phyloP scores from a whole-genome alignment of 2,329 filamentous ascomycete genomes.

The Gremmenia infestans region DNA sequence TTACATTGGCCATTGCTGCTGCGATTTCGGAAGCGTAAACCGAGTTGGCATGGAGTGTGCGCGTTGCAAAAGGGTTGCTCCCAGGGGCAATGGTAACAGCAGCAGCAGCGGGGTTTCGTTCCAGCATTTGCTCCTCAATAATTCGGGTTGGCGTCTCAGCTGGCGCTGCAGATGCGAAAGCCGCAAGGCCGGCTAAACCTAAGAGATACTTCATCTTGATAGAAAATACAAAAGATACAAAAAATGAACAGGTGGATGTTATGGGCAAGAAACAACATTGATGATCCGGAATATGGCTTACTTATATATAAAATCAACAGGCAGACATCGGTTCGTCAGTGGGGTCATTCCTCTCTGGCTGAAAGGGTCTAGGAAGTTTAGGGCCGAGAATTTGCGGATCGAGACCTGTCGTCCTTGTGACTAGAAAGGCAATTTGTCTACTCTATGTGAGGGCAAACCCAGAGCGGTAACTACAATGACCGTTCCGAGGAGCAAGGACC shows the following conservation, averaged over 20 bases:
- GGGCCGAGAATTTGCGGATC: constrained; percentile 17
- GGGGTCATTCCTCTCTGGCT: constrained; percentile 14
- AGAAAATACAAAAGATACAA: constrained; percentile 1
- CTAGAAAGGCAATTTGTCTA: constrained; percentile 10
- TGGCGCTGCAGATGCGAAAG: constrained; percentile 17
- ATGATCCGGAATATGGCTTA: constrained; percentile 3
- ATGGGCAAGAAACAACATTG: constrained; percentile 3
- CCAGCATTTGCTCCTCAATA: constrained; percentile 10
- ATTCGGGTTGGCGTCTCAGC: constrained; percentile 7
- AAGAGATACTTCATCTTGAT: constrained; percentile 22
- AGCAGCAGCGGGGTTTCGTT: not conserved
- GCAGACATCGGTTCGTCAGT: not conserved
- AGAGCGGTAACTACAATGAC: constrained; percentile 1
- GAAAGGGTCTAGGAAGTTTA: constrained; percentile 19
- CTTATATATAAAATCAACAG: constrained; percentile 11
- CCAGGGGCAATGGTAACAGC: constrained; percentile 22
- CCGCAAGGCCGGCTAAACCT: constrained; percentile 19
- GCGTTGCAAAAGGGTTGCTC: constrained; percentile 47
- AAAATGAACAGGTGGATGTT: constrained; percentile 2
- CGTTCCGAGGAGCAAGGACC: constrained; percentile 7
- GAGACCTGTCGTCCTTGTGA: constrained; percentile 17
- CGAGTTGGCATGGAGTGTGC: constrained; percentile 48
- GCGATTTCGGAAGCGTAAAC: constrained; percentile 54
- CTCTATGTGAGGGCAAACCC: constrained; percentile 10
- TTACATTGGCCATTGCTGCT: constrained; percentile 46